Evolutionary conservation across 2,329 filamentous ascomycete genomes (phyloP), one percentile per base, ranked within the genome.

Genomic region (Cordyceps pruinosa): DNA sequence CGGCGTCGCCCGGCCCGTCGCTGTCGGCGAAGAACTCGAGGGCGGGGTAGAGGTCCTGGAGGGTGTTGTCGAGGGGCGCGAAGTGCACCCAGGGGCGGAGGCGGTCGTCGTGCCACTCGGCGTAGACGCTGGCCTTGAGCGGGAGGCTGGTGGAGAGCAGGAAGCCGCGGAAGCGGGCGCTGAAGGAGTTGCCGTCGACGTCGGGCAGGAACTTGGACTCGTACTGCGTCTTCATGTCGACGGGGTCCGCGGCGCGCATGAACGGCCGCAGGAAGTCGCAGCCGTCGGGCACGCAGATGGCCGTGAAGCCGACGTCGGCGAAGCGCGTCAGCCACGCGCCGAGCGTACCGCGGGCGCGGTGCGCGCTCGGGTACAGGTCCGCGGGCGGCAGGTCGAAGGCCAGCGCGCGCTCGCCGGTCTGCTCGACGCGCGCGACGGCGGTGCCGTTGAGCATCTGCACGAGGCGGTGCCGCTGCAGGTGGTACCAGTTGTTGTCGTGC

Each of bases 81-180:
- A 88, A 90, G 69, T 91, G 88, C 61, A 80, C 73, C 87, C 87
- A 91, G 0, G 86, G 82, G 15, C 83, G 72, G 0, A 90, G 74
- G 7, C 87, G 77, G 44, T 81, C 78, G 66, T 90, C 87, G 66
- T 90, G 87, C 88, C 88, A 90, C 67, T 90, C 88, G 9, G 81
- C 74, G 66, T 87, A 90, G 44, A 90, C 77, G 4, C 87, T 89
- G 13, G 83, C 80, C 70, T 90, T 90, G 66, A 90, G 79, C 1
- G 85, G 84, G 34, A 88, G 69, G 46, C 80, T 84, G 1, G 81
- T 87, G 37, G 81, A 86, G 26, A 78, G 75, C 9, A 90, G 72
- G 62, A 89, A 86, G 0, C 77, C 78, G 47, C 80, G 77, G 69
- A 82, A 87, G n/a, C 84, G 77, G 4, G 81, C 83, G 56, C 77